Conservation (phyloP, 2,329 filamentous ascomycete genomes). For the Xylariales sp. region DNA sequence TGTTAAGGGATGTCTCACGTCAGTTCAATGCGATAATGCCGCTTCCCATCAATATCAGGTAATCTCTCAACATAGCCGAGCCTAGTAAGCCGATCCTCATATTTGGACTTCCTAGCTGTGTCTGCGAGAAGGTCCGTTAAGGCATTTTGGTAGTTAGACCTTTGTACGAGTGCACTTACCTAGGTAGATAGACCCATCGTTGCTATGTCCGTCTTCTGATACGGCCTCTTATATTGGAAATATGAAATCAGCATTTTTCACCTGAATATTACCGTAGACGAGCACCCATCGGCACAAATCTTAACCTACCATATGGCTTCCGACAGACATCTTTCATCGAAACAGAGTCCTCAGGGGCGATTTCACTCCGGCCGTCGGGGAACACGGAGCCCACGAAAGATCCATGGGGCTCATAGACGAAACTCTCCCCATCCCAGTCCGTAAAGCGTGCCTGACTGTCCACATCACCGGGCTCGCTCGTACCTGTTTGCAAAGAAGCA, state of each 20-base stretch:
- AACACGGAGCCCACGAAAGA: neutral
- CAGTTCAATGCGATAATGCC: slow-evolving; percentile 33
- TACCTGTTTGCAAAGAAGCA: slow-evolving; percentile 15
- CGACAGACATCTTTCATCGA: slow-evolving; percentile 16
- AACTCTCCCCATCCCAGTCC: slow-evolving; percentile 22
- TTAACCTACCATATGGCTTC: slow-evolving; percentile 15
- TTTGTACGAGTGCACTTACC: slow-evolving; percentile 8
- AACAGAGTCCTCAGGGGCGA: slow-evolving; percentile 25
- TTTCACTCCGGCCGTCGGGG: slow-evolving; percentile 2
- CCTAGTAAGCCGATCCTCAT: slow-evolving; percentile 27
- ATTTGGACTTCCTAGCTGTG: slow-evolving; percentile 8
- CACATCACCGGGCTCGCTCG: neutral
- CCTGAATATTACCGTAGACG: neutral
- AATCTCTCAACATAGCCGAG: slow-evolving; percentile 28
- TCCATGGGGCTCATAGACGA: slow-evolving; percentile 11
- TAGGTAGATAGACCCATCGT: slow-evolving; percentile 8
- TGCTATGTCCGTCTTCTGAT: slow-evolving; percentile 6
- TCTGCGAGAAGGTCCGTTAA: slow-evolving; percentile 10
- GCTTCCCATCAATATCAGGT: slow-evolving; percentile 29
- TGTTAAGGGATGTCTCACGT: neutral
- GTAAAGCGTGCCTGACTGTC: slow-evolving; percentile 10
- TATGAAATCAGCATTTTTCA: slow-evolving; percentile 22
- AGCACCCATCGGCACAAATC: neutral
- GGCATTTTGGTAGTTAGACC: neutral
- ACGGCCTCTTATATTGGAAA: neutral